Percentiles rank a stretch among this genome's conserved stretches.
phyloP scores from a whole-genome alignment of 1,139 yeast genomes.

The Casaregolazyma suthepensis region DNA sequence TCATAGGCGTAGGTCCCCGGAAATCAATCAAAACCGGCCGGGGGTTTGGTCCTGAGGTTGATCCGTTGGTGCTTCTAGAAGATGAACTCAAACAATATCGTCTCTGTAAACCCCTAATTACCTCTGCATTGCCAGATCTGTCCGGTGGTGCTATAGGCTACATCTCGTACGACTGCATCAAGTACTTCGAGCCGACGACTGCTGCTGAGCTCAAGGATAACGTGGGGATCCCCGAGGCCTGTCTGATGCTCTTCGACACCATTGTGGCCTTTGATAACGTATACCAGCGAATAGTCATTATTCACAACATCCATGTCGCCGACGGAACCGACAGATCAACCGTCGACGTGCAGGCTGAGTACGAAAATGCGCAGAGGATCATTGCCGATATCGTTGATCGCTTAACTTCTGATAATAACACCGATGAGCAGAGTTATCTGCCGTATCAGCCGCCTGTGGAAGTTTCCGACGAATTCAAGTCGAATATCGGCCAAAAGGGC shows the following conservation, averaged over 20 bases:
- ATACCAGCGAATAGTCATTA: conserved; percentile 83
- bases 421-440: conserved; percentile 35
- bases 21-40: conserved; percentile 75
- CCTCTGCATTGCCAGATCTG: conserved; percentile 58
- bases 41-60: conserved; percentile 53
- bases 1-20: conserved; percentile 80
- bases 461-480: conserved; percentile 49
- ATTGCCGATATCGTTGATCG: conserved; percentile 53
- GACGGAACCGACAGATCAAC: conserved; percentile 26
- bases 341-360: conserved; percentile 42
- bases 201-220: conserved; percentile 67
- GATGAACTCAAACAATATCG: conserved; percentile 56
- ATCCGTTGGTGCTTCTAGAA: conserved; percentile 74
- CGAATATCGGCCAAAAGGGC: conserved; percentile 91
- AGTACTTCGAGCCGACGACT: conserved; percentile 92
- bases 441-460: conserved; percentile 73
- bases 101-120: conserved; percentile 62
- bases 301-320: conserved; percentile 61
- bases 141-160: conserved; percentile 97
- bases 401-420: conserved; percentile 27
- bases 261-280: conserved; percentile 92
- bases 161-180: conserved; percentile 91
- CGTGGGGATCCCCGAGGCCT: conserved; percentile 81
- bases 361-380: conserved; percentile 48
- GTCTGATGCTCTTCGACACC: conserved; percentile 83